Evolutionary conservation across 2,329 filamentous ascomycete genomes (phyloP).

Genomic region (Ophiostoma montium): DNA sequence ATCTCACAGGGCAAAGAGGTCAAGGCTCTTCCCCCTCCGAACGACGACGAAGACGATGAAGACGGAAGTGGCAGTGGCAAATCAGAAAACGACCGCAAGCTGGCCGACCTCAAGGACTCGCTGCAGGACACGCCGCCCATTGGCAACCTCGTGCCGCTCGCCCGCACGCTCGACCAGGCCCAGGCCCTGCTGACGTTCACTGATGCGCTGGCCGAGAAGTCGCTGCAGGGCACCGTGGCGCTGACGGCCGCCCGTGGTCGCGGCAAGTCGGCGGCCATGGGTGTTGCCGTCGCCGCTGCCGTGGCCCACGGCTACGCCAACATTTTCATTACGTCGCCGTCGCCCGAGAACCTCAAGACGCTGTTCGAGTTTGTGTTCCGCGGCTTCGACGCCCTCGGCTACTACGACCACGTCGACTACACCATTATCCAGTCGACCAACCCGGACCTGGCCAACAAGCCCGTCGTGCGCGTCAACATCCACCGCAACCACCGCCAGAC

Average conservation of each 20-base stretch:
- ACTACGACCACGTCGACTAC: slow-evolving; percentile 92
- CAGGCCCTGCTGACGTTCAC: slow-evolving; percentile 95
- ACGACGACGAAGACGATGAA: slow-evolving; percentile 52
- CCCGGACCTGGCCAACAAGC: slow-evolving; percentile 89
- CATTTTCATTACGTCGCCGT: slow-evolving; percentile 97
- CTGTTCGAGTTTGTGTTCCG: slow-evolving; percentile 98
- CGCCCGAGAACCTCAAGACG: slow-evolving; percentile 95
- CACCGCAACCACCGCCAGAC: slow-evolving; percentile 92
- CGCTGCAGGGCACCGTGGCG: slow-evolving; percentile 80
- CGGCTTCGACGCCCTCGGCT: slow-evolving; percentile 86
- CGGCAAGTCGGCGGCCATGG: slow-evolving; percentile 91
- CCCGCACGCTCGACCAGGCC: slow-evolving; percentile 86
- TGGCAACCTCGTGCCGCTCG: slow-evolving; percentile 68
- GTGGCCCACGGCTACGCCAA: slow-evolving; percentile 96
- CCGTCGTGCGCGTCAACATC: slow-evolving; percentile 91
- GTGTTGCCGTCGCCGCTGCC: slow-evolving; percentile 85
- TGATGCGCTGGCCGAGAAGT: slow-evolving; percentile 93
- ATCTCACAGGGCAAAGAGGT: slow-evolving; percentile 93
- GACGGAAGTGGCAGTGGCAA: slow-evolving; percentile 47
- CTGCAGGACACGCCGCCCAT: slow-evolving; percentile 76
- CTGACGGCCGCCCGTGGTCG: slow-evolving; percentile 87
- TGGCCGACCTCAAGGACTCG: slow-evolving; percentile 77
- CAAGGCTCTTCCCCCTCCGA: slow-evolving; percentile 62
- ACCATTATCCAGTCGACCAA: slow-evolving; percentile 97
- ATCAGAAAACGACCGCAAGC: slow-evolving; percentile 62